These are phyloP conservation scores for Chlamydomonas asymmetrica DNA, from an alignment of 139 green algal species.

Conservation along the genomic window DNA sequence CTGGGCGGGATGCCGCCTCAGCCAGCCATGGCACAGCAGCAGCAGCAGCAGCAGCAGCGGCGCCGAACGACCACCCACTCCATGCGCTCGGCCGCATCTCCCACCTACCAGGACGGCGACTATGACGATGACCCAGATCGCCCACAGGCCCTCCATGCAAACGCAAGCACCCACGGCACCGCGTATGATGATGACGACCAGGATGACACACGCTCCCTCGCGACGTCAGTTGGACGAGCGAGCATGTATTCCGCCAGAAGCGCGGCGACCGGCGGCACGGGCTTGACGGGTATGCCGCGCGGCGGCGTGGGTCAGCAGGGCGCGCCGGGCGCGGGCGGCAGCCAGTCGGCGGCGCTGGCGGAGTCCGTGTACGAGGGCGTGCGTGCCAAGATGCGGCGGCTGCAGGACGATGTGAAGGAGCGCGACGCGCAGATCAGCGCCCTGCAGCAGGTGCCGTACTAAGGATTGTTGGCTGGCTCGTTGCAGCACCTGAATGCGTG, in stretches of 20 bases:
- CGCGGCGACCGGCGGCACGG: neutral
- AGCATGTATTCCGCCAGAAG: neutral
- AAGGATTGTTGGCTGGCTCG: neutral
- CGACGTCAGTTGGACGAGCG: neutral
- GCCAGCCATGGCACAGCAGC: neutral
- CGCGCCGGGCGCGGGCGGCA: neutral
- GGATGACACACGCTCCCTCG: neutral
- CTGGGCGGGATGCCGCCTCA: no score
- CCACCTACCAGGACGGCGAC: neutral
- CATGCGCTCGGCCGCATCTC: neutral
- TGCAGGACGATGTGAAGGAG: constrained; percentile 41
- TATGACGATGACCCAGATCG: neutral
- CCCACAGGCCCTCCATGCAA: neutral
- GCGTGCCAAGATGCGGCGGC: constrained; percentile 40
- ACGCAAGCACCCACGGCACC: neutral
- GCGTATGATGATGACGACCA: no score
- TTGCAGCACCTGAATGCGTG: neutral
- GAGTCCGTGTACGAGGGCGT: constrained; percentile 64
- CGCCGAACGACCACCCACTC: neutral
- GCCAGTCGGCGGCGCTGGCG: constrained; percentile 36
- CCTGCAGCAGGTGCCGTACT: constrained; percentile 31
- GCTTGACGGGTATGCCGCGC: neutral
- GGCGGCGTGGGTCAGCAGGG: neutral
- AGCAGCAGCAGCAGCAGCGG: constrained; percentile 1
- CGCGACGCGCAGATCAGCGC: constrained; percentile 22